Percentiles rank a stretch among this genome's conserved stretches.
Evolutionary conservation across 768 basidiomycete genomes (phyloP).

Genomic region (Saitozyma podzolica): DNA sequence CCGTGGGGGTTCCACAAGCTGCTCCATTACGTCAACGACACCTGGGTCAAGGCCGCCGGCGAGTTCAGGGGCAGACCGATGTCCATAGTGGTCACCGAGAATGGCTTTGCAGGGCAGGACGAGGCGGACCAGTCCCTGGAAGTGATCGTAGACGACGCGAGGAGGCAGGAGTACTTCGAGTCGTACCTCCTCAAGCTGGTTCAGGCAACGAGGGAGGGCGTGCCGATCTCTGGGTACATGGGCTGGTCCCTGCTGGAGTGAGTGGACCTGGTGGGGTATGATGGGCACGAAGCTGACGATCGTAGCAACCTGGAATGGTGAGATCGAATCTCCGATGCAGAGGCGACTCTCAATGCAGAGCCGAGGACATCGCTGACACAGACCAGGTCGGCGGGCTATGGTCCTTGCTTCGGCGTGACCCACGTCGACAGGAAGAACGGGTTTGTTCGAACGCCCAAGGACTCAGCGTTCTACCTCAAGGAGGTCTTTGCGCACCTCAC

Average conservation of each 20-base stretch:
- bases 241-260: constrained; percentile 40
- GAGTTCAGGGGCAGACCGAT: neutral
- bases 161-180: constrained; percentile 31
- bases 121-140: constrained; percentile 17
- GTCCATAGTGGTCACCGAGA: constrained; percentile 38
- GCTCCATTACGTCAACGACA: constrained; percentile 21
- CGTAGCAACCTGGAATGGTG: constrained; percentile 33
- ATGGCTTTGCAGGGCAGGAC: constrained; percentile 28
- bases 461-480: constrained; percentile 29
- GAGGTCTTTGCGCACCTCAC: constrained; percentile 25
- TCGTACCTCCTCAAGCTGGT: constrained; percentile 28
- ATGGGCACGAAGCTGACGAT: neutral
- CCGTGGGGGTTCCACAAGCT: constrained; percentile 47
- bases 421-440: constrained; percentile 29
- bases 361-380: neutral
- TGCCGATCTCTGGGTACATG: constrained; percentile 29
- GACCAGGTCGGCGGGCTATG: constrained; percentile 11
- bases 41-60: constrained; percentile 16
- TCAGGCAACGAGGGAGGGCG: constrained; percentile 26
- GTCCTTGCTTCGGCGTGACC: constrained; percentile 26
- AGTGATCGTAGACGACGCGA: constrained; percentile 25
- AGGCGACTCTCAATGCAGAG: neutral
- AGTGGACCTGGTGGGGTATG: constrained; percentile 4
- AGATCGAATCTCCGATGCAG: neutral
- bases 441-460: constrained; percentile 32